Conservation (phyloP, 2,329 filamentous ascomycete genomes). For the Chaetomium olivaceum region DNA sequence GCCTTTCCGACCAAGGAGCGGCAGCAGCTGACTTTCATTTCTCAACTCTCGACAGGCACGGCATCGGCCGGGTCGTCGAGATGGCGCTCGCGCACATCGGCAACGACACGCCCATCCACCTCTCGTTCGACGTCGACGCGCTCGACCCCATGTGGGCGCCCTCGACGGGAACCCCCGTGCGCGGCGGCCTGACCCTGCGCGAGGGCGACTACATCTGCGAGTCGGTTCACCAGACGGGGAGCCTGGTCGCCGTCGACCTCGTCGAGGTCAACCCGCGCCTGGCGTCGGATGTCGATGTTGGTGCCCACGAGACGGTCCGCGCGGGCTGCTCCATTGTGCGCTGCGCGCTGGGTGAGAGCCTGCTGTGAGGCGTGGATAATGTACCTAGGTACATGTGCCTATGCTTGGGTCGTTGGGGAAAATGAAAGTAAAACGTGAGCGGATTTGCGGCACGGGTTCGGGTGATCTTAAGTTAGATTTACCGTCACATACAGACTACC, state of each 20-base stretch:
- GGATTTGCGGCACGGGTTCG: background rate
- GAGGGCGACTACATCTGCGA: slow-evolving; percentile 98
- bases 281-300: slow-evolving; percentile 58
- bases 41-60: slow-evolving; percentile 55
- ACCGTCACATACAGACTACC: background rate
- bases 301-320: slow-evolving; percentile 81
- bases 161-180: slow-evolving; percentile 90
- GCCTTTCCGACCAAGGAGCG: too few species aligned
- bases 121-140: slow-evolving; percentile 96
- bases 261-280: slow-evolving; percentile 80
- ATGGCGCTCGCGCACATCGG: slow-evolving; percentile 98
- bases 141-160: slow-evolving; percentile 96
- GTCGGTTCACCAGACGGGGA: slow-evolving; percentile 77
- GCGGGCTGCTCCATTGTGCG: slow-evolving; percentile 89
- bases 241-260: slow-evolving; percentile 75
- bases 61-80: slow-evolving; percentile 93
- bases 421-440: background rate
- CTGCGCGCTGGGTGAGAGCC: slow-evolving; percentile 87
- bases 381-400: too few species aligned
- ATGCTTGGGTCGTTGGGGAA: too few species aligned
- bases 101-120: slow-evolving; percentile 89
- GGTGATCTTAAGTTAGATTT: slow-evolving; percentile 3
- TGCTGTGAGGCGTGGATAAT: slow-evolving; percentile 58
- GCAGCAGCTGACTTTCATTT: background rate
- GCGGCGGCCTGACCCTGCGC: slow-evolving; percentile 87